Evolutionary conservation across 208 protist genomes (phyloP).

Genomic region (Naegleria lovaniensis): DNA sequence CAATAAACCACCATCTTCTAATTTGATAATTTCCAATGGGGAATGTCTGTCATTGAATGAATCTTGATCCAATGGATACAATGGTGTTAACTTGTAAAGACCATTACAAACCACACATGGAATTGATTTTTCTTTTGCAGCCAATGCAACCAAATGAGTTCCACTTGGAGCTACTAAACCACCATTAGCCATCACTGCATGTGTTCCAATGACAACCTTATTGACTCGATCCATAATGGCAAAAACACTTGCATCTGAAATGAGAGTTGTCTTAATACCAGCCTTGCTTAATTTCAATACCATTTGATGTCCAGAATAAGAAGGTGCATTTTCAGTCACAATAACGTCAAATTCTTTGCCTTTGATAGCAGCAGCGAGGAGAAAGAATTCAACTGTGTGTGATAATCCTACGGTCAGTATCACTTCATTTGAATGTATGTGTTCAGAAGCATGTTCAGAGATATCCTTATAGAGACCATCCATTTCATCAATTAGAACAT

Average conservation of each 20-base stretch:
- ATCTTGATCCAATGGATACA: slow-evolving; percentile 85
- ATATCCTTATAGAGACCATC: slow-evolving; percentile 47
- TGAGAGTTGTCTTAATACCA: slow-evolving; percentile 75
- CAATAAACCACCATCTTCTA: slow-evolving; percentile 41
- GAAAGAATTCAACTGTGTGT: slow-evolving; percentile 62
- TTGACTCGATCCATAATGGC: slow-evolving; percentile 94
- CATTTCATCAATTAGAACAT: slow-evolving; percentile 59
- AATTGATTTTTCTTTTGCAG: slow-evolving; percentile 84
- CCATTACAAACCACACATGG: slow-evolving; percentile 88
- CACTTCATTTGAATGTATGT: slow-evolving; percentile 64
- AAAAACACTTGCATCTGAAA: slow-evolving; percentile 88
- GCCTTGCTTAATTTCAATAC: slow-evolving; percentile 61
- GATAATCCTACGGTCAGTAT: slow-evolving; percentile 67
- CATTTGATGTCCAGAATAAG: slow-evolving; percentile 56
- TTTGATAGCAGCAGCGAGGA: slow-evolving; percentile 48
- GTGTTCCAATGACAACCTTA: slow-evolving; percentile 88
- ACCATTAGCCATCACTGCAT: slow-evolving; percentile 90
- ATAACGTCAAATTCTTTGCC: slow-evolving; percentile 82
- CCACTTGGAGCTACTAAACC: slow-evolving; percentile 78
- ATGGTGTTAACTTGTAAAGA: slow-evolving; percentile 89
- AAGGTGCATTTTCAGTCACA: slow-evolving; percentile 78
- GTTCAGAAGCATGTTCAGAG: slow-evolving; percentile 49
- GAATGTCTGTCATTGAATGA: slow-evolving; percentile 69
- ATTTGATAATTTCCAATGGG: slow-evolving; percentile 57
- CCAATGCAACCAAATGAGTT: slow-evolving; percentile 82